These are phyloP conservation scores for Kwoniella heveanensis DNA, from an alignment of 768 basidiomycete genomes.

Conservation along the genomic window DNA sequence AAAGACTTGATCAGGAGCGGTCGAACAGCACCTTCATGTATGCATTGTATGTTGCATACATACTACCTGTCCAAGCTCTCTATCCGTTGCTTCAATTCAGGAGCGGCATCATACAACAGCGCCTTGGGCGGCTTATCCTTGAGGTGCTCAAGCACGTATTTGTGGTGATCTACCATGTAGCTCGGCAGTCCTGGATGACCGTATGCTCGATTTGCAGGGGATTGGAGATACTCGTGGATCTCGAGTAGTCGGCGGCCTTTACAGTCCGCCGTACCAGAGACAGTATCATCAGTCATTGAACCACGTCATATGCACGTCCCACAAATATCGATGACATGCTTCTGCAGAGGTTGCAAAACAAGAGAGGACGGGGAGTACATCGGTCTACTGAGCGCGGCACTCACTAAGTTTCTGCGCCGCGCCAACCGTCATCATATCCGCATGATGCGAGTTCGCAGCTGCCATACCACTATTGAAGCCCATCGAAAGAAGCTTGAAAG, in stretches of 20 bases:
- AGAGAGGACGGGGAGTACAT: too few species aligned
- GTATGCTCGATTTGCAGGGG: not conserved
- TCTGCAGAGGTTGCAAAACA: too few species aligned
- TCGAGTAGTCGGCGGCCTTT: not conserved
- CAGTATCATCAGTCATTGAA: too few species aligned
- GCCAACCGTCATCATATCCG: not conserved
- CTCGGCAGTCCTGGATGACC: not conserved
- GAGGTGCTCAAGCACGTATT: not conserved
- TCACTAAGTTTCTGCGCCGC: not conserved
- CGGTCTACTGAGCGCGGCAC: too few species aligned
- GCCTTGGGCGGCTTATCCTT: not conserved
- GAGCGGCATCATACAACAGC: not conserved
- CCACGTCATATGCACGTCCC: too few species aligned
- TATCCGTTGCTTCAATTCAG: not conserved
- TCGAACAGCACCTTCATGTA: too few species aligned
- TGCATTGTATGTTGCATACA: too few species aligned
- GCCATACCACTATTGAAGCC: slow-evolving; percentile 1
- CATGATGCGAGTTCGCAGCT: not conserved
- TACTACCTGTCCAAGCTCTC: not conserved
- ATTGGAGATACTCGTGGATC: not conserved
- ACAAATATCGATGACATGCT: too few species aligned
- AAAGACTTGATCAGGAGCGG: too few species aligned
- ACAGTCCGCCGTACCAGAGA: too few species aligned
- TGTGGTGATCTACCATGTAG: not conserved
- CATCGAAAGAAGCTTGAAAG: not conserved